Percentiles rank a stretch among this genome's conserved stretches.
phyloP scores from a whole-genome alignment of 2,329 filamentous ascomycete genomes.

The Ceratocystis cacaofunesta region DNA sequence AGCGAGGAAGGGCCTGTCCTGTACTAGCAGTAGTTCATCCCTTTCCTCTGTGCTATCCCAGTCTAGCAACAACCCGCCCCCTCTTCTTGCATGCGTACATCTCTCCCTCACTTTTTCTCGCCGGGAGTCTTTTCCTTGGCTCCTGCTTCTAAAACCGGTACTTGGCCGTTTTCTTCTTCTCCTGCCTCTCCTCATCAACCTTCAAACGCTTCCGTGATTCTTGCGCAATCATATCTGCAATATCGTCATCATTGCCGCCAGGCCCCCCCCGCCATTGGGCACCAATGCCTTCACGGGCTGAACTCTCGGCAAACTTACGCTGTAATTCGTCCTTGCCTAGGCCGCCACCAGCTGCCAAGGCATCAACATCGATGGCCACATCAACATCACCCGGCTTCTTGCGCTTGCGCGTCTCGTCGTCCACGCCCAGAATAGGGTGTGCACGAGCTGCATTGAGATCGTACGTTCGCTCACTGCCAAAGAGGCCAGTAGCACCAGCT shows the following conservation, averaged over 20 bases:
- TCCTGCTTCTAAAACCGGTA: slow-evolving; percentile 30
- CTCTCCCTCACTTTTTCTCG: neutral
- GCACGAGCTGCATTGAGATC: slow-evolving; percentile 51
- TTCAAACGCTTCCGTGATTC: slow-evolving; percentile 84
- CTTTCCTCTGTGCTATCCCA: too few species aligned
- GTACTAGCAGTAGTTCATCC: too few species aligned
- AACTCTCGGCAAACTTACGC: slow-evolving; percentile 63
- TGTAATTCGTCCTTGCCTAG: slow-evolving; percentile 74
- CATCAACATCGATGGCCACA: slow-evolving; percentile 76
- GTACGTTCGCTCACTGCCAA: slow-evolving; percentile 86
- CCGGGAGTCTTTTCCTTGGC: neutral
- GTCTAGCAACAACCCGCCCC: neutral
- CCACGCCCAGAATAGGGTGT: slow-evolving; percentile 64
- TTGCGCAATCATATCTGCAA: slow-evolving; percentile 90
- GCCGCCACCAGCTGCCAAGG: slow-evolving; percentile 55
- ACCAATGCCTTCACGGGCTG: slow-evolving; percentile 48
- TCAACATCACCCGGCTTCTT: slow-evolving; percentile 97
- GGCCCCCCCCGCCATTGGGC: slow-evolving; percentile 38
- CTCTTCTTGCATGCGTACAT: neutral
- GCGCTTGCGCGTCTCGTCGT: slow-evolving; percentile 63
- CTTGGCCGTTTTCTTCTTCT: slow-evolving; percentile 45
- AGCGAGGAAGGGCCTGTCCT: neutral
- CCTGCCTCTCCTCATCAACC: slow-evolving; percentile 64
- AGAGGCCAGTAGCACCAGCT: slow-evolving; percentile 60
- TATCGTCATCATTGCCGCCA: slow-evolving; percentile 59